Conservation (phyloP, 768 basidiomycete genomes). For the Lactarius trivialis region DNA sequence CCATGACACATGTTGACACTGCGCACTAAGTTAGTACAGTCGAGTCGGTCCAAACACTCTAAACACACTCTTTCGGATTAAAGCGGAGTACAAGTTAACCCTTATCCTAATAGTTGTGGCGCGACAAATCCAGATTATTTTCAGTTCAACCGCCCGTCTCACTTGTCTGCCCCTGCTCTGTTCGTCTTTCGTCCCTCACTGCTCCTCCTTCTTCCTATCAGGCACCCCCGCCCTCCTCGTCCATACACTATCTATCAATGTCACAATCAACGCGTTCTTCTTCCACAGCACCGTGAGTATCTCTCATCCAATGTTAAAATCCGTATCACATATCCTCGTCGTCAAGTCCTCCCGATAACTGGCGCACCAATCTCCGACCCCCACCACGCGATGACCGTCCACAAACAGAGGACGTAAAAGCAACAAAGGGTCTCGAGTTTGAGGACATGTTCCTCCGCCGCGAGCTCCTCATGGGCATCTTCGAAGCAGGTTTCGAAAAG, state of each 20-base stretch:
- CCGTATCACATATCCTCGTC: background rate
- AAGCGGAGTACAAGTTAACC: constrained; percentile 17
- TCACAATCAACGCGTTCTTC: constrained; percentile 23
- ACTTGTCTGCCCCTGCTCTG: background rate
- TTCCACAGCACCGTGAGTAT: constrained; percentile 22
- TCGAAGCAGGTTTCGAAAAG: constrained; percentile 94
- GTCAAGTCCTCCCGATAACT: constrained; percentile 33
- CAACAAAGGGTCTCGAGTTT: constrained; percentile 90
- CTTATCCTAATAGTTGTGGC: too few relatives aligned
- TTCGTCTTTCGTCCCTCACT: background rate
- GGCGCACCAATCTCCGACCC: constrained; percentile 74
- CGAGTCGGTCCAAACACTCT: background rate
- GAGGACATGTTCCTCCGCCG: constrained; percentile 90
- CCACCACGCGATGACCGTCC: constrained; percentile 90
- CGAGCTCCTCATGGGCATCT: constrained; percentile 99
- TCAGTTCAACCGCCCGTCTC: background rate
- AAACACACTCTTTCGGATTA: constrained; percentile 22
- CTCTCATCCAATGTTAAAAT: background rate
- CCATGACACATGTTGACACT: background rate
- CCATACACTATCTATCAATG: constrained; percentile 7
- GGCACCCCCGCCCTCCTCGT: background rate
- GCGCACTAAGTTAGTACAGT: background rate
- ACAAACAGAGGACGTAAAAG: constrained; percentile 95
- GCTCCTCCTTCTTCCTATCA: background rate
- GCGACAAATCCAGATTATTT: background rate